Evolutionary conservation across 225 moss, liverwort and hornwort species (phyloP).

Genomic region (Antitrichia curtipendula): DNA sequence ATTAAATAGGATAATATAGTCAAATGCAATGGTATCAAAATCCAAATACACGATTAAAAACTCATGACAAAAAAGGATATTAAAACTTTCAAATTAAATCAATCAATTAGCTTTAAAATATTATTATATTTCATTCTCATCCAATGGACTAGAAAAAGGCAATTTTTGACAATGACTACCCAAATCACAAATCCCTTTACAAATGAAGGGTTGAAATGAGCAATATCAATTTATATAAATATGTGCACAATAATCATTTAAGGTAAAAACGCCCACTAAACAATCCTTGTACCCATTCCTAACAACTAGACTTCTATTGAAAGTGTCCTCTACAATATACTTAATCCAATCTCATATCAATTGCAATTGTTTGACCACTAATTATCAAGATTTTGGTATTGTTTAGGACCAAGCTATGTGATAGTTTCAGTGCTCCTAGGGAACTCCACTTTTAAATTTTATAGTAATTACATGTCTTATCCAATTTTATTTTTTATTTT

Average conservation of each 20-base stretch:
- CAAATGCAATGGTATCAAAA: not conserved
- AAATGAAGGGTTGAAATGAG: not conserved
- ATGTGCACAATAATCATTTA: not conserved
- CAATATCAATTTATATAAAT: not conserved
- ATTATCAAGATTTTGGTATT: not conserved
- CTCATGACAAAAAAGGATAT: not conserved
- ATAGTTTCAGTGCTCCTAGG: fast-evolving
- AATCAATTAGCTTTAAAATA: not conserved
- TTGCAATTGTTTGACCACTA: fast-evolving
- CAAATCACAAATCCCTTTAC: fast-evolving
- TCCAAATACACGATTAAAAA: not conserved
- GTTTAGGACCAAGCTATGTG: not conserved
- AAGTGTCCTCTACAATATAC: not conserved
- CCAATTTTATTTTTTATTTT: not conserved
- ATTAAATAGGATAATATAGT: not conserved
- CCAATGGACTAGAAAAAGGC: not conserved
- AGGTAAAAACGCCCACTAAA: too few relatives aligned
- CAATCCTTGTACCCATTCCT: not conserved
- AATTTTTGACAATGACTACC: too few relatives aligned
- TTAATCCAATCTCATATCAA: not conserved
- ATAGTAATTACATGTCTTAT: not conserved
- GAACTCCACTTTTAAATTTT: not conserved
- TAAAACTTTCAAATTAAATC: too few relatives aligned
- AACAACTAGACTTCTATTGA: not conserved
- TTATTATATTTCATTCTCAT: too few relatives aligned